Evolutionary conservation across 768 basidiomycete genomes (phyloP), one percentile per base, ranked within the genome.

Genomic region (Goffeauzyma gilvescens): DNA sequence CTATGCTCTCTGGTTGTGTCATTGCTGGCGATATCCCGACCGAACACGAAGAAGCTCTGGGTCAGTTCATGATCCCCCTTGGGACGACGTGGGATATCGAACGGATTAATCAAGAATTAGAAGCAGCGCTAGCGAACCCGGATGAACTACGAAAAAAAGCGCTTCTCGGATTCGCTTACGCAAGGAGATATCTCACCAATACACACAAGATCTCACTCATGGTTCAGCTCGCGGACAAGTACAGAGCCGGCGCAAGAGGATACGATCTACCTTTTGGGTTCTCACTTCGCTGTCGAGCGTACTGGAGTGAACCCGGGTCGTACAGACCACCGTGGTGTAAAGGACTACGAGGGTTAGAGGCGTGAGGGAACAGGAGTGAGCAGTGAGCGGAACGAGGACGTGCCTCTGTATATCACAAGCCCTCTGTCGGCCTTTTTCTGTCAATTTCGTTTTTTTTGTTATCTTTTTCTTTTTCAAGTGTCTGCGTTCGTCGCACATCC

Each of bases 21-120:
- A 45, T 62, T 22, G 48, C 58, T 17, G 58, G 52, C 15, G 60
- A 62, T 44, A 32, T 62, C 15, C 60, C 60, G 15, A 59, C 60
- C 3, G 60, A 62, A 32, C 55, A 62, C 21, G 58, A 59, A 44
- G 51, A 54, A 15, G 49, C 50, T 10, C 44, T 62, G 27, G 40
- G 36, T 13, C 48, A 44, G 28, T 59, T 62, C 35, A 53, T 56
- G 32, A 62, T 62, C 25, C 45, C 41, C 7, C 47, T 62, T 5
- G 45, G 54, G 33, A 48, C 60, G 18, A 51, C 38, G 9, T 58
- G 57, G 57, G 14, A 21, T 15, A 59, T 62, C 38, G 53, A 58
- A 36, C 38, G 44, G 38, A 58, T 62, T 45, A 41, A 59, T 17
- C 36, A 44, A 14, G 50, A 50, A 21, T 27, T 61, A 14, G 22